Percentiles rank a stretch among this genome's conserved stretches.
Evolutionary conservation across 805 yeast genomes (phyloP).

Genomic region (Ogataea ramenticola): DNA sequence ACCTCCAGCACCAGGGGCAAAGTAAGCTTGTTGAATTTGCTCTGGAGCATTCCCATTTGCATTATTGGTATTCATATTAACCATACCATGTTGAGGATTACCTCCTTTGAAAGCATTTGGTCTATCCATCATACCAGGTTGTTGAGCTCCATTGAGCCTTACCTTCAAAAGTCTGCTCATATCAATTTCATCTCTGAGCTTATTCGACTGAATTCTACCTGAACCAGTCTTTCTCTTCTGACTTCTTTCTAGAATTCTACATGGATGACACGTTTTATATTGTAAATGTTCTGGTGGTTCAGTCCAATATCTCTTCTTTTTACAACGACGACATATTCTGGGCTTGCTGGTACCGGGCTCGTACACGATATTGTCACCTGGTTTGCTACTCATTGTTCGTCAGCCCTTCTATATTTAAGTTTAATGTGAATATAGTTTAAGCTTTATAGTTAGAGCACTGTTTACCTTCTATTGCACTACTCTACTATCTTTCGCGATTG

Average conservation of each 20-base stretch:
- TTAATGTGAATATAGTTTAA: no score
- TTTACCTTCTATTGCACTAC: neutral
- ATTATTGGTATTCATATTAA: no score
- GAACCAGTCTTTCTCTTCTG: neutral
- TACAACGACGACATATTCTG: slow-evolving; percentile 48
- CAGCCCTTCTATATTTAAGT: no score
- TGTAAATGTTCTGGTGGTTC: slow-evolving; percentile 51
- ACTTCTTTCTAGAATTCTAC: slow-evolving; percentile 44
- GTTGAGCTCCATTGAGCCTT: neutral
- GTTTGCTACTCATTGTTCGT: neutral
- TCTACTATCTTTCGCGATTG: neutral
- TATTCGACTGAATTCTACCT: neutral
- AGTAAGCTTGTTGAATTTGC: neutral
- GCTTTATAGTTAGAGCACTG: neutral
- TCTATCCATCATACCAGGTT: neutral
- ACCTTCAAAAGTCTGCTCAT: neutral
- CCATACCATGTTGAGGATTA: neutral
- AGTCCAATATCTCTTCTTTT: slow-evolving; percentile 45
- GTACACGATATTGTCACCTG: neutral
- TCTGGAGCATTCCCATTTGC: neutral
- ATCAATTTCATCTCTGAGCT: slow-evolving; percentile 3
- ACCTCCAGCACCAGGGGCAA: neutral
- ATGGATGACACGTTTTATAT: slow-evolving; percentile 52
- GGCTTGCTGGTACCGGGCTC: slow-evolving; percentile 12
- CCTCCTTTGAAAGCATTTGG: neutral